Evolutionary conservation across 2,329 filamentous ascomycete genomes (phyloP).

Genomic region (Penicillium sp.): DNA sequence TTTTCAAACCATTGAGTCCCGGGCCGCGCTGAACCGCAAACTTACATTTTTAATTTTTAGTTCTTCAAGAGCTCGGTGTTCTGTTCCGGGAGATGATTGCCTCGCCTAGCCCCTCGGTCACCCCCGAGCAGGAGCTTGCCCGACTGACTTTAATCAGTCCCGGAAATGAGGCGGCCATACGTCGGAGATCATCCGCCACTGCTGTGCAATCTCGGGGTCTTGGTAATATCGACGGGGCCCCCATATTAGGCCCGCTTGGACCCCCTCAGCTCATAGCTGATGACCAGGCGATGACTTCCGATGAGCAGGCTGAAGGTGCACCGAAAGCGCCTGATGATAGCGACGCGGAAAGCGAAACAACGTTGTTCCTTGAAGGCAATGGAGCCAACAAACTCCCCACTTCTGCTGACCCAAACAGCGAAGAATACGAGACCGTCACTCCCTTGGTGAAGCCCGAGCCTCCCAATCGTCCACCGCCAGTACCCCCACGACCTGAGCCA

Average conservation of each 20-base stretch:
- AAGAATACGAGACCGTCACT: slow-evolving; percentile 15
- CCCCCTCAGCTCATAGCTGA: slow-evolving; percentile 34
- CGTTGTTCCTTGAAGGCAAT: no score
- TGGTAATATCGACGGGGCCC: slow-evolving; percentile 46
- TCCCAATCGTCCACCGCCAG: slow-evolving; percentile 54
- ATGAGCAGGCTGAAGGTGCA: neutral
- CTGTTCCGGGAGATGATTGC: slow-evolving; percentile 70
- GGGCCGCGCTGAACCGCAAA: no score
- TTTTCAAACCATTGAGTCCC: slow-evolving; percentile 28
- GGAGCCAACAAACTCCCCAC: no score
- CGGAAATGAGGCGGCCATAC: slow-evolving; percentile 53
- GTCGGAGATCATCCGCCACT: slow-evolving; percentile 47
- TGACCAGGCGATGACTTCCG: slow-evolving; percentile 8
- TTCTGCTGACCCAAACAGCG: slow-evolving; percentile 22
- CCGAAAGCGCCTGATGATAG: no score
- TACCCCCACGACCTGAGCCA: slow-evolving; percentile 54
- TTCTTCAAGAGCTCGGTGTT: slow-evolving; percentile 67
- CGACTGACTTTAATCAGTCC: slow-evolving; percentile 70
- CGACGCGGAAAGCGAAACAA: no score
- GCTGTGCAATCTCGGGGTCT: slow-evolving; percentile 29
- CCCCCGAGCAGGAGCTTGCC: slow-evolving; percentile 72
- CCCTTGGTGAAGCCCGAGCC: slow-evolving; percentile 28
- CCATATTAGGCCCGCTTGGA: slow-evolving; percentile 47
- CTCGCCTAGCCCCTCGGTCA: slow-evolving; percentile 60
- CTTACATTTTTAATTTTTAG: slow-evolving; percentile 51